Evolutionary conservation across 352 stramenopile genomes (phyloP).

Genomic region (Phytophthora quininea): DNA sequence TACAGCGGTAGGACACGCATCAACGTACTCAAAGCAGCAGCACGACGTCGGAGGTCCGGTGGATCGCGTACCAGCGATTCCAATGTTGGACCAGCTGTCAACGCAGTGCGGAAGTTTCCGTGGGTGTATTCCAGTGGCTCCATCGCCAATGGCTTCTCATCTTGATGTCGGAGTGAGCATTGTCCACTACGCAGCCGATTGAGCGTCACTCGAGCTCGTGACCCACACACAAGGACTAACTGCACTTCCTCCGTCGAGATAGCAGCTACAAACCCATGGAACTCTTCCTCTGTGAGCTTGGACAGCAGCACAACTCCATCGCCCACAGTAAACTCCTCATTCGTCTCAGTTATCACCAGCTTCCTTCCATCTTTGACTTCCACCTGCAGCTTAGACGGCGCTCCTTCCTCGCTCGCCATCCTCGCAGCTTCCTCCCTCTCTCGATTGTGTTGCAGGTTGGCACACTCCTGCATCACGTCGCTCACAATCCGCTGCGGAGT

Average conservation of each 20-base stretch:
- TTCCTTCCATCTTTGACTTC: constrained; percentile 14
- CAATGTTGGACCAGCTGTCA: constrained; percentile 8
- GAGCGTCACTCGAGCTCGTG: constrained; percentile 35
- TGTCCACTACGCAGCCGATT: constrained; percentile 40
- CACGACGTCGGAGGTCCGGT: constrained; percentile 35
- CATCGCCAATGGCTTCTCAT: neutral
- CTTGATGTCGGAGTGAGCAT: constrained; percentile 45
- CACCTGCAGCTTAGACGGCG: constrained; percentile 2
- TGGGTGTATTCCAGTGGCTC: constrained; percentile 10
- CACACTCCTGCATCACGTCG: constrained; percentile 38
- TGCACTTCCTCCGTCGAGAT: constrained; percentile 43
- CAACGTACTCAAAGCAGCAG: constrained; percentile 33
- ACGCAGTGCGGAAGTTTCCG: neutral
- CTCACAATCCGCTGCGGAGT: constrained; percentile 41
- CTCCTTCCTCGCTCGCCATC: constrained; percentile 12
- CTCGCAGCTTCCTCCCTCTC: constrained; percentile 15
- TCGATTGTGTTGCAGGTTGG: constrained; percentile 28
- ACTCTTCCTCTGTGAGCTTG: constrained; percentile 59
- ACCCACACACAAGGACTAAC: constrained; percentile 61
- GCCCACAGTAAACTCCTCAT: constrained; percentile 43
- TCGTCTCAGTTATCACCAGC: constrained; percentile 13
- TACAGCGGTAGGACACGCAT: neutral
- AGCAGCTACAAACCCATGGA: constrained; percentile 57
- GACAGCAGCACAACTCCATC: constrained; percentile 66
- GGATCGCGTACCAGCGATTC: constrained; percentile 34